Evolutionary conservation across 768 basidiomycete genomes (phyloP), one percentile per base, ranked within the genome.

Genomic region (Cyathus striatus): DNA sequence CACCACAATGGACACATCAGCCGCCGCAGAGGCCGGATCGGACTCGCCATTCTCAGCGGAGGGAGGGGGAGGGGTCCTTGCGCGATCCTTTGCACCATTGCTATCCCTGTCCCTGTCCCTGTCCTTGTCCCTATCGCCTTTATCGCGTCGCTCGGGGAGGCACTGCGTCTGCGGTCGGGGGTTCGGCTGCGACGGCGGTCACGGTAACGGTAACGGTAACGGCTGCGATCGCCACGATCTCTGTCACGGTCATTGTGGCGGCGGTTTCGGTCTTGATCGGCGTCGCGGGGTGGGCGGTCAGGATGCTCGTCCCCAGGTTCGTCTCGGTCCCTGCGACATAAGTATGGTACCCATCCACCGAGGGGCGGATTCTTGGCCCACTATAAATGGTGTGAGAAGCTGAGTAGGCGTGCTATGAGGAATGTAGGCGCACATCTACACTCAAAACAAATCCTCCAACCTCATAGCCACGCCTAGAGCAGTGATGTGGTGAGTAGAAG

Each of bases 31-130:
- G n/a, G n/a, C n/a, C n/a, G n/a, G n/a, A n/a, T n/a, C n/a, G n/a
- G n/a, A n/a, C n/a, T n/a, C n/a, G n/a, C n/a, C n/a, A n/a, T n/a
- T n/a, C n/a, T n/a, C n/a, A n/a, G n/a, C n/a, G n/a, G n/a, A n/a
- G n/a, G n/a, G n/a, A n/a, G n/a, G n/a, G n/a, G n/a, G n/a, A 27
- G 81, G 81, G 6, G 79, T 80, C 51, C 72, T 72, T 40, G 73
- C 75, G 57, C 69, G 62, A n/a, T n/a, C n/a, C n/a, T n/a, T n/a
- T n/a, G n/a, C n/a, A n/a, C n/a, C n/a, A n/a, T n/a, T n/a, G n/a
- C n/a, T n/a, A 40, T 81, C 79, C 35, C 72, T 63, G 38, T 66
- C 63, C 40, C 65, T 60, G 42, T 62, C 61, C 23, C 60, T 48
- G 41, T 58, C 60, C 2, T 59, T 75, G 39, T 78, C 76, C 48